Evolutionary conservation across 176 grass and related monocot genomes (phyloP).

Genomic region (Carex scoparia): DNA sequence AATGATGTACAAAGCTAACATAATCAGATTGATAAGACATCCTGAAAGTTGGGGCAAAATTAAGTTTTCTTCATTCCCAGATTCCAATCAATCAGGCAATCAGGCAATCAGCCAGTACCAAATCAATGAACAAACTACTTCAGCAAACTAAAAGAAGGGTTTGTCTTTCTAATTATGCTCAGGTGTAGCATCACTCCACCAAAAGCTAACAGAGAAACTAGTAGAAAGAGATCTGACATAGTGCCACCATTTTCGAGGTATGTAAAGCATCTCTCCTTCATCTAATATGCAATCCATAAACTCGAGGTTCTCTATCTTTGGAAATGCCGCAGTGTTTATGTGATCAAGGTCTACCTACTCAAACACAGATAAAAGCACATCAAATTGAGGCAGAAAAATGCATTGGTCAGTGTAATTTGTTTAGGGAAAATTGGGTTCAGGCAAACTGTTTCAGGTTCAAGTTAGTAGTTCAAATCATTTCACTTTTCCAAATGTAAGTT

Average conservation of each 20-base stretch:
- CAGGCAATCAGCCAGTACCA: neutral
- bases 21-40: slow-evolving; percentile 3
- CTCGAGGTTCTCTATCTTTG: slow-evolving; percentile 42
- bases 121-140: slow-evolving; percentile 11
- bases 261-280: slow-evolving; percentile 93
- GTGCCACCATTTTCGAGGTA: slow-evolving; percentile 97
- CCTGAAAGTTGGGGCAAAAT: slow-evolving; percentile 6
- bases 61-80: neutral
- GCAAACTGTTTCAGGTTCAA: neutral
- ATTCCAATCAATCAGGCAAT: slow-evolving; percentile 1
- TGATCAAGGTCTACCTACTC: slow-evolving; percentile 88
- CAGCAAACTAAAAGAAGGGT: neutral
- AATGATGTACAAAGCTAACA: slow-evolving; percentile 9
- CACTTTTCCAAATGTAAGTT: neutral
- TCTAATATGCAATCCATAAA: slow-evolving; percentile 84
- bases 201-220: slow-evolving; percentile 89
- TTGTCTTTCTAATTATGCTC: slow-evolving; percentile 14
- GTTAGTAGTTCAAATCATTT: neutral
- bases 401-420: neutral
- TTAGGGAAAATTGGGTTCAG: neutral
- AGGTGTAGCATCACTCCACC: slow-evolving; percentile 49
- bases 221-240: slow-evolving; percentile 85
- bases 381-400: neutral
- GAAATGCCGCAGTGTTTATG: slow-evolving; percentile 49
- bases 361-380: slow-evolving; percentile 11